Conservation (phyloP, 257 asterid genomes). For the Solanum medicagineum region DNA sequence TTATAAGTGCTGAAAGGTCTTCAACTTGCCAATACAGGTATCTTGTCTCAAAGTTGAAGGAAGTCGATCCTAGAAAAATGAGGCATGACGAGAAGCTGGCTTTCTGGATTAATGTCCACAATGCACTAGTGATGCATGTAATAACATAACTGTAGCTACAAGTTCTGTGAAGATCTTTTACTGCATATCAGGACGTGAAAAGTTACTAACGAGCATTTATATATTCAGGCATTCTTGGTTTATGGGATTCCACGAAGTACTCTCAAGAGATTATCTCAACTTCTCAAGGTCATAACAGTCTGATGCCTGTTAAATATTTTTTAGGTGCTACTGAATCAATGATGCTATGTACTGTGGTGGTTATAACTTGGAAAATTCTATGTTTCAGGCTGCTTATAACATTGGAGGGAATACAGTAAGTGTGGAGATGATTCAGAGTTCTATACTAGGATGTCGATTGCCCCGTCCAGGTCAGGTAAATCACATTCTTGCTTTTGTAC, state of each 20-base stretch:
- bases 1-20: background rate
- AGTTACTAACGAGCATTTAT: background rate
- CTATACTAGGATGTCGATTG: slow-evolving; percentile 54
- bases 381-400: slow-evolving; percentile 69
- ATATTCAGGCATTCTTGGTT: slow-evolving; percentile 62
- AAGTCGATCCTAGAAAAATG: slow-evolving; percentile 62
- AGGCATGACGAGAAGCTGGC: slow-evolving; percentile 77
- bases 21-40: slow-evolving; percentile 30
- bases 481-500: background rate
- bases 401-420: slow-evolving; percentile 76
- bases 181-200: background rate
- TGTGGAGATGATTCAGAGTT: slow-evolving; percentile 70
- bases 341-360: background rate
- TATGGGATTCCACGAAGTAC: slow-evolving; percentile 62
- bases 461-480: slow-evolving; percentile 87
- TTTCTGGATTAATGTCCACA: slow-evolving; percentile 93
- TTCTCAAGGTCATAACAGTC: slow-evolving; percentile 47
- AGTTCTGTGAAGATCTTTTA: background rate
- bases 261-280: slow-evolving; percentile 51
- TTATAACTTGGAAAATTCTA: background rate
- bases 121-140: slow-evolving; percentile 92
- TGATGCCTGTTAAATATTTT: background rate
- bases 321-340: background rate
- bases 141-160: background rate
- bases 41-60: slow-evolving; percentile 41